Percentiles rank a stretch among this genome's conserved stretches.
Evolutionary conservation across 495 filamentous ascomycete species (phyloP).

Genomic region (Parathielavia appendiculata): DNA sequence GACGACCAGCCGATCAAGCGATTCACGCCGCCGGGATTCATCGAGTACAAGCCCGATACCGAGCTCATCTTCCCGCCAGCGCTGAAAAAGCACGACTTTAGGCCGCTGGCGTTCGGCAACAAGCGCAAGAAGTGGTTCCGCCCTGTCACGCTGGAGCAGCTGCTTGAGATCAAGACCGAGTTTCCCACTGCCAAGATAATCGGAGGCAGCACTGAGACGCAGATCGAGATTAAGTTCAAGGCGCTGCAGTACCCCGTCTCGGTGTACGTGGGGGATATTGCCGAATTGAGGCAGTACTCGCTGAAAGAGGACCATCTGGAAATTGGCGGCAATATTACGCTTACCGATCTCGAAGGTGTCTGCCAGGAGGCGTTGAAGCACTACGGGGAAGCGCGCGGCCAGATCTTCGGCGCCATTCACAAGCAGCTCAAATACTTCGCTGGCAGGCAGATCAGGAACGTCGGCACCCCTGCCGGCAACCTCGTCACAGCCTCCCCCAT

Average conservation of each 20-base stretch:
- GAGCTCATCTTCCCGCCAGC: slow-evolving; percentile 91
- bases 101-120: slow-evolving; percentile 82
- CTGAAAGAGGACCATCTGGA: slow-evolving; percentile 77
- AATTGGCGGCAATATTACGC: slow-evolving; percentile 83
- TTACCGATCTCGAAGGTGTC: slow-evolving; percentile 75
- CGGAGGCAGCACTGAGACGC: slow-evolving; percentile 92
- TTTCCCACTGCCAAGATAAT: slow-evolving; percentile 90
- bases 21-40: slow-evolving; percentile 81
- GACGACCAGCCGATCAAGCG: slow-evolving; percentile 54
- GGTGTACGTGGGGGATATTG: slow-evolving; percentile 89
- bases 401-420: slow-evolving; percentile 67
- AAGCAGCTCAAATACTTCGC: slow-evolving; percentile 91
- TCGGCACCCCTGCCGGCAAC: slow-evolving; percentile 93
- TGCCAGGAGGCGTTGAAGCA: slow-evolving; percentile 71
- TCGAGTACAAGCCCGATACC: slow-evolving; percentile 86
- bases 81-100: slow-evolving; percentile 74
- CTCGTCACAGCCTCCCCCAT: slow-evolving; percentile 93
- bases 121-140: slow-evolving; percentile 93
- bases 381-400: slow-evolving; percentile 66
- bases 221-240: slow-evolving; percentile 99
- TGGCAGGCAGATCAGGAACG: slow-evolving; percentile 91
- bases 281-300: slow-evolving; percentile 73
- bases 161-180: slow-evolving; percentile 82
- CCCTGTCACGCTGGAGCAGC: slow-evolving; percentile 78
- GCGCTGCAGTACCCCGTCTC: slow-evolving; percentile 82